These are phyloP conservation scores for Xylariomycetidae sp. DNA, from an alignment of 2,329 filamentous ascomycete genomes.

Conservation along the genomic window DNA sequence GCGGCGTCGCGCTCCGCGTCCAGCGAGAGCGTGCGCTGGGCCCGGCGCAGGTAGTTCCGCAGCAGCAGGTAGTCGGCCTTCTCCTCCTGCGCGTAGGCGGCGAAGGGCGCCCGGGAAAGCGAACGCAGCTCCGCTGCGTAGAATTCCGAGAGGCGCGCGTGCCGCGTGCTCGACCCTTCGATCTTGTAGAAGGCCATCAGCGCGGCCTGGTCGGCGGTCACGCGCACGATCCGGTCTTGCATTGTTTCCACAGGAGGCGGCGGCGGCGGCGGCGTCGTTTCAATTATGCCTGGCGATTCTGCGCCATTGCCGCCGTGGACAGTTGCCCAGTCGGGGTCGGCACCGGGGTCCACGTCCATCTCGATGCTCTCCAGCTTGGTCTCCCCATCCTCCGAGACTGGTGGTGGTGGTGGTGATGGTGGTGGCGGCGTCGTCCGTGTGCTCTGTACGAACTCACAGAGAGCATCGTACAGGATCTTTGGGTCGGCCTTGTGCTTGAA, in stretches of 20 bases:
- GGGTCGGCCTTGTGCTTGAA: too few relatives aligned
- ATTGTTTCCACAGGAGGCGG: not conserved
- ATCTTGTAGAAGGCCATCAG: constrained; percentile 44
- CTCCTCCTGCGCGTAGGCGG: constrained; percentile 34
- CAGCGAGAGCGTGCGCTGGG: constrained; percentile 31
- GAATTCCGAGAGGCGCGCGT: constrained; percentile 33
- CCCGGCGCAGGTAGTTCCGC: constrained; percentile 37
- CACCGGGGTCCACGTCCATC: too few relatives aligned
- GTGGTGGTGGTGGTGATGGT: too few relatives aligned
- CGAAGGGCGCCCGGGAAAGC: constrained; percentile 29
- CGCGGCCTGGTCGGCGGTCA: constrained; percentile 39
- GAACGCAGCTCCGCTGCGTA: constrained; percentile 34
- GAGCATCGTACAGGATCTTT: too few relatives aligned
- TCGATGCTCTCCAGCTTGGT: too few relatives aligned
- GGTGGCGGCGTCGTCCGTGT: too few relatives aligned
- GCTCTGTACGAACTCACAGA: too few relatives aligned
- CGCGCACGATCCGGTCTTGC: constrained; percentile 34
- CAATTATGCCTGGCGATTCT: not conserved
- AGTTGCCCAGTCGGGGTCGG: not conserved
- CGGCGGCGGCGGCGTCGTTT: too few relatives aligned
- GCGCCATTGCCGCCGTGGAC: not conserved
- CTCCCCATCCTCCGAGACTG: too few relatives aligned
- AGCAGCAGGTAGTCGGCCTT: constrained; percentile 45
- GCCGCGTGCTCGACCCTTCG: constrained; percentile 34
- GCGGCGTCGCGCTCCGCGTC: constrained; percentile 31